Conservation (phyloP, 2,329 filamentous ascomycete species). For the Didymosphaeria variabile region DNA sequence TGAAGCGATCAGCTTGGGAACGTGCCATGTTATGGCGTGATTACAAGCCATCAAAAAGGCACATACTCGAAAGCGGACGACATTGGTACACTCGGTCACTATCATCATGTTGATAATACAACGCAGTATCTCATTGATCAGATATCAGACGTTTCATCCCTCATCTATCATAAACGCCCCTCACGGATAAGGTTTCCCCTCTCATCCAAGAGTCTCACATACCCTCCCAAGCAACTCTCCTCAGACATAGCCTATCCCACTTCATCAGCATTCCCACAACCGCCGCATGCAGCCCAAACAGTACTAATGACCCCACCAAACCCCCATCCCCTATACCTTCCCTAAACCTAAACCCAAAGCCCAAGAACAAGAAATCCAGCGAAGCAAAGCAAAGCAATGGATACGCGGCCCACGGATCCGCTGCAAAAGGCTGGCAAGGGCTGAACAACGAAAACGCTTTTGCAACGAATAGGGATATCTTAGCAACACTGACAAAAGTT, state of each 20-base stretch:
- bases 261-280: constrained; percentile 52
- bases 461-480: constrained; percentile 69
- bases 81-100: no score
- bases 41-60: no score
- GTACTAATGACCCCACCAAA: constrained; percentile 50
- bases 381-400: constrained; percentile 74
- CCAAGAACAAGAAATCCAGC: constrained; percentile 63
- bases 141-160: background rate
- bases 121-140: background rate
- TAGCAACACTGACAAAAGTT: constrained; percentile 51
- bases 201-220: constrained; percentile 10
- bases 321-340: constrained; percentile 40
- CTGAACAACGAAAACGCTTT: constrained; percentile 73
- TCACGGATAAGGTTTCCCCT: background rate
- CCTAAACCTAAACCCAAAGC: constrained; percentile 23
- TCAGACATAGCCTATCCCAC: constrained; percentile 44
- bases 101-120: background rate
- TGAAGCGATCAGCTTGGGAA: no score
- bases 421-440: constrained; percentile 76
- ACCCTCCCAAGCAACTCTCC: constrained; percentile 29
- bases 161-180: background rate
- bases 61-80: no score
- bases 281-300: constrained; percentile 59
- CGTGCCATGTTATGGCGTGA: no score
- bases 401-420: constrained; percentile 70